A percentile compares a stretch with the other conserved stretches of the same genome.
phyloP scores from a whole-genome alignment of 805 yeast genomes.

The Kurtzmaniella cleridarum region DNA sequence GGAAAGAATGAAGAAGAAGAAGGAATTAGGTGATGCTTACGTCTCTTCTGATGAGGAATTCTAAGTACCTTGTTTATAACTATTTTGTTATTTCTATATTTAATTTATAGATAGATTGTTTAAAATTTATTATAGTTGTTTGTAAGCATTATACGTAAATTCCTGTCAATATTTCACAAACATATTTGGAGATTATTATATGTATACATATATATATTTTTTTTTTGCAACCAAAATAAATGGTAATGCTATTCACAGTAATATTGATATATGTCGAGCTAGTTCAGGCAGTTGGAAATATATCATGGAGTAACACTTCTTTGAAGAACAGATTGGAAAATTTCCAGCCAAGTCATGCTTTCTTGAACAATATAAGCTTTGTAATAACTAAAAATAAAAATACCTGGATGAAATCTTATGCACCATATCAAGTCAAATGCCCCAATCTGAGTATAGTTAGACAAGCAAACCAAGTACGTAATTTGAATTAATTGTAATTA shows the following conservation, averaged over 20 bases:
- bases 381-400: constrained; percentile 1
- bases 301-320: background rate
- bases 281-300: background rate
- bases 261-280: background rate
- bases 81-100: background rate
- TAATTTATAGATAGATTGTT: no score
- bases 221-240: no score
- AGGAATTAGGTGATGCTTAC: constrained; percentile 98
- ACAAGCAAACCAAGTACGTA: constrained; percentile 3
- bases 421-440: constrained; percentile 22
- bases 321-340: background rate
- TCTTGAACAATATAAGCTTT: background rate
- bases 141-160: constrained; percentile 1
- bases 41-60: constrained; percentile 86
- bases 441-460: constrained; percentile 16
- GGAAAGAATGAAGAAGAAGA: constrained; percentile 99
- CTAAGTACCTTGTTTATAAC: constrained; percentile 16
- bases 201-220: no score
- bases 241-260: no score
- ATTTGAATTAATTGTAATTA: no score
- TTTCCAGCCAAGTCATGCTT: background rate
- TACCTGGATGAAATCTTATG: constrained; percentile 13
- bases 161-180: no score
- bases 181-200: no score
- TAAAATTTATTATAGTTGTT: constrained; percentile 1